Percentiles rank a stretch among this genome's conserved stretches.
phyloP scores from a whole-genome alignment of 2,329 filamentous ascomycete genomes.

The Bisporella sp. region DNA sequence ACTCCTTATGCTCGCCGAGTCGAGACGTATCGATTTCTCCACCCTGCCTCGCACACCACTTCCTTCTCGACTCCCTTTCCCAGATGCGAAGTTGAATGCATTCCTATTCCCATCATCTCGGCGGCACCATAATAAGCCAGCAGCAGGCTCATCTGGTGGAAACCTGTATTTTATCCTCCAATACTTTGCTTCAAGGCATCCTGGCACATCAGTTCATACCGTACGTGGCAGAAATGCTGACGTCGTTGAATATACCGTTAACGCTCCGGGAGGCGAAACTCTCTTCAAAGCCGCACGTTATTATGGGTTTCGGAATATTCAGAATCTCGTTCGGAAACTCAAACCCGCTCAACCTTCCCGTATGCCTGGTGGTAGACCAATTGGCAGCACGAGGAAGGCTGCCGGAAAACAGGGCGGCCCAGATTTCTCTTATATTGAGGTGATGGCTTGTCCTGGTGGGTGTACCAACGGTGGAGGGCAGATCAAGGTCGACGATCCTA shows the following conservation, averaged over 20 bases:
- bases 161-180: conserved; percentile 81
- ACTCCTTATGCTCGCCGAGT: conserved; percentile 80
- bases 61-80: conserved; percentile 52
- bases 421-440: conserved; percentile 91
- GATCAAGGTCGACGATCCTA: conserved; percentile 79
- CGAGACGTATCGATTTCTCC: conserved; percentile 72
- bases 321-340: conserved; percentile 88
- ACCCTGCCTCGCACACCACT: conserved; percentile 55
- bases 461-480: conserved; percentile 98
- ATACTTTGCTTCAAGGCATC: conserved; percentile 62
- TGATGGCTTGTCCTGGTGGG: conserved; percentile 98
- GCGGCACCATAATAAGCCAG: conserved; percentile 38
- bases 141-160: conserved; percentile 78
- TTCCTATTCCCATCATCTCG: conserved; percentile 64
- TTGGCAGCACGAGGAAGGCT: conserved; percentile 47
- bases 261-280: conserved; percentile 45
- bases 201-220: conserved; percentile 64
- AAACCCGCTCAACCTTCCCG: conserved; percentile 74
- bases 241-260: conserved; percentile 76
- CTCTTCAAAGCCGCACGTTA: conserved; percentile 81
- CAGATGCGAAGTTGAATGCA: conserved; percentile 59
- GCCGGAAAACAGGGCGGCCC: conserved; percentile 40
- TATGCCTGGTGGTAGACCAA: conserved; percentile 67
- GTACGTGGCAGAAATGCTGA: conserved; percentile 81
- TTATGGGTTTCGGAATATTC: conserved; percentile 97